Evolutionary conservation across 2,329 filamentous ascomycete species (phyloP), one percentile per base, ranked within the genome.

Genomic region (Penicillium sp.): DNA sequence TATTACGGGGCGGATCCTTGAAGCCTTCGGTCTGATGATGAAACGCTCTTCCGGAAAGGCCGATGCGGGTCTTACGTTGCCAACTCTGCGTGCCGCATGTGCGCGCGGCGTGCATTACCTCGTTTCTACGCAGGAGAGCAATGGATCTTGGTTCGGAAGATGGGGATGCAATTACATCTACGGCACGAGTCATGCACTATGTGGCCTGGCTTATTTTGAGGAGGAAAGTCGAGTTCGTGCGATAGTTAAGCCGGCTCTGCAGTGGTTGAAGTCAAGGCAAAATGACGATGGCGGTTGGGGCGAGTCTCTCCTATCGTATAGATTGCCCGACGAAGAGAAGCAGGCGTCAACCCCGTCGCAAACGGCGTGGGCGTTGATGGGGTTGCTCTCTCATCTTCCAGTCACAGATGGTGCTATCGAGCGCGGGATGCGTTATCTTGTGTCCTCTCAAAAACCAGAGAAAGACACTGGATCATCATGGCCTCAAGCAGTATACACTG

Each of bases 121-220:
- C 14, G 17, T 50, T 7, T 25, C 26, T 1, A 54, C 48, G 1
- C 70, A 72, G 50, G 67, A 72, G 36, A 4, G 55, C 1, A 59
- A 28, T 2, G 72, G 72, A 5, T 46, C 51, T 1, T 75, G 71
- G 71, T 70, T 50, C 33, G 69, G 70, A 3, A 66, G 72, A 12
- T 74, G 72, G 71, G 69, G 66, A 0, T 46, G 50, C 26, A 75
- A 74, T 51, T 75, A 74, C 48, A 53, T 73, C 7, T 71, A 70
- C 42, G 71, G 71, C 1, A 74, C 72, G 4, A 65, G 67, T 48
- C 62, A 68, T 55, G 66, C 60, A 0, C 60, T 75, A 4, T 68
- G 67, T 42, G 73, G 69, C 0, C 50, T 74, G 7, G 53, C 55
- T 0, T 62, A 68, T 41, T 68, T 66, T 16, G 7, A 7, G 1